phyloP scores from a whole-genome alignment of 148 eudicot species.

The Rhododendron griersonianum region DNA sequence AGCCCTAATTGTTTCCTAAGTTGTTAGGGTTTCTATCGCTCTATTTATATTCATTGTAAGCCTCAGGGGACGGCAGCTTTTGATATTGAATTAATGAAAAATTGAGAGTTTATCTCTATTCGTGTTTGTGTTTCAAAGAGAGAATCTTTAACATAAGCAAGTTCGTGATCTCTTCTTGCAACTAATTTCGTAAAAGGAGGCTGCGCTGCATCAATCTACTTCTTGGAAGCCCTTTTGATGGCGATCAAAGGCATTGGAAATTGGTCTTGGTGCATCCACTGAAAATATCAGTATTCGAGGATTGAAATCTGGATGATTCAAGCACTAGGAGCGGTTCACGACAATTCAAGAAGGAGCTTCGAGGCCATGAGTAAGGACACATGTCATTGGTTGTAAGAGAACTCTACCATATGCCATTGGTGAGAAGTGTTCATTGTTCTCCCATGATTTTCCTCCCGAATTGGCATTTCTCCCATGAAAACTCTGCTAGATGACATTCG shows the following conservation, averaged over 20 bases:
- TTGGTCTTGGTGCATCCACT: background rate
- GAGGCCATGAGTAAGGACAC: background rate
- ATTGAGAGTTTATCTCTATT: too few relatives aligned
- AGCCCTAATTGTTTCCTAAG: too few relatives aligned
- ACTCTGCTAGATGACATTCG: too few relatives aligned
- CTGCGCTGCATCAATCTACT: background rate
- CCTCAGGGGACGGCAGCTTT: too few relatives aligned
- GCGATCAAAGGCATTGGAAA: background rate
- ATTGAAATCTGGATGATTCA: background rate
- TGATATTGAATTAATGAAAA: too few relatives aligned
- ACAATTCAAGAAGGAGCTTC: background rate
- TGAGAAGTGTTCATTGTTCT: background rate
- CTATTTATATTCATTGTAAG: too few relatives aligned
- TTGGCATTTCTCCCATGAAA: background rate
- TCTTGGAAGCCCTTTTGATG: background rate
- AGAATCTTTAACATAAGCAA: too few relatives aligned
- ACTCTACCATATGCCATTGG: background rate
- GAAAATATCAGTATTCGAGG: background rate
- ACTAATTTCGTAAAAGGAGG: too few relatives aligned
- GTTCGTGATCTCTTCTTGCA: too few relatives aligned
- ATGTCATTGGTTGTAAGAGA: background rate
- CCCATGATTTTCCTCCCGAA: background rate
- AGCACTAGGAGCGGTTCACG: background rate
- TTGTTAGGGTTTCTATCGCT: too few relatives aligned
- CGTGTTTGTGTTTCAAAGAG: too few relatives aligned